Conservation (phyloP, 2,329 filamentous ascomycete genomes). For the Fusarium metavorans region DNA sequence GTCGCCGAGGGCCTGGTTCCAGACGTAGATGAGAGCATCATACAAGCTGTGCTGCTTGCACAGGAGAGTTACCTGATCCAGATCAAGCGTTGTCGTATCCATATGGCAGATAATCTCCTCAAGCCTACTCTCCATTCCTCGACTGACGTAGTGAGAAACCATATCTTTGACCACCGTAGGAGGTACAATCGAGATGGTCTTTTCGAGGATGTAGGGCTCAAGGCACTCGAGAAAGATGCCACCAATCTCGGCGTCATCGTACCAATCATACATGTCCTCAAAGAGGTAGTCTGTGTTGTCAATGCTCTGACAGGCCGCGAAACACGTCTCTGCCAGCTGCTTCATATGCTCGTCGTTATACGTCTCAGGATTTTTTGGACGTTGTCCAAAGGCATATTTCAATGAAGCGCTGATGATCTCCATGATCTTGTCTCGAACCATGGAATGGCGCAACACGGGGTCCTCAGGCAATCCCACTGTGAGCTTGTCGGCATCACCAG, state of each 20-base stretch:
- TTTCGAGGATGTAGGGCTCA: slow-evolving; percentile 88
- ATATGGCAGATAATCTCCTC: slow-evolving; percentile 97
- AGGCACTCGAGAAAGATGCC: slow-evolving; percentile 88
- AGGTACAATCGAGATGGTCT: slow-evolving; percentile 79
- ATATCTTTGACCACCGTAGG: slow-evolving; percentile 88
- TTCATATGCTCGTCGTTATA: slow-evolving; percentile 72
- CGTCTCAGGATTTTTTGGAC: slow-evolving; percentile 60
- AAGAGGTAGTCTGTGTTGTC: slow-evolving; percentile 86
- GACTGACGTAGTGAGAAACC: slow-evolving; percentile 82
- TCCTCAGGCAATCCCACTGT: slow-evolving; percentile 95
- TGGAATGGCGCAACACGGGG: slow-evolving; percentile 76
- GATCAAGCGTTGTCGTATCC: slow-evolving; percentile 89
- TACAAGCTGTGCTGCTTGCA: slow-evolving; percentile 95
- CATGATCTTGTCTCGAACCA: slow-evolving; percentile 89
- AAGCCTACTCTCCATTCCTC: slow-evolving; percentile 79
- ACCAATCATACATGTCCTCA: slow-evolving; percentile 90
- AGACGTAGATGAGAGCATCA: slow-evolving; percentile 95
- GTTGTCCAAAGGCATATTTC: slow-evolving; percentile 84
- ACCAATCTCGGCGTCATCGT: slow-evolving; percentile 79
- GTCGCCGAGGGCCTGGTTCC: slow-evolving; percentile 90
- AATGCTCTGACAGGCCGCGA: slow-evolving; percentile 84
- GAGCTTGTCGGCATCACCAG: slow-evolving; percentile 90
- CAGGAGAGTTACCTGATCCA: slow-evolving; percentile 90
- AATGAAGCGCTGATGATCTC: slow-evolving; percentile 95
- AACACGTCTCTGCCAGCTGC: slow-evolving; percentile 85